A percentile compares a stretch with the other conserved stretches of the same genome.
These are phyloP conservation scores for Ceratocystis ficicola DNA, from an alignment of 2,329 filamentous ascomycete genomes.

Conservation along the genomic window DNA sequence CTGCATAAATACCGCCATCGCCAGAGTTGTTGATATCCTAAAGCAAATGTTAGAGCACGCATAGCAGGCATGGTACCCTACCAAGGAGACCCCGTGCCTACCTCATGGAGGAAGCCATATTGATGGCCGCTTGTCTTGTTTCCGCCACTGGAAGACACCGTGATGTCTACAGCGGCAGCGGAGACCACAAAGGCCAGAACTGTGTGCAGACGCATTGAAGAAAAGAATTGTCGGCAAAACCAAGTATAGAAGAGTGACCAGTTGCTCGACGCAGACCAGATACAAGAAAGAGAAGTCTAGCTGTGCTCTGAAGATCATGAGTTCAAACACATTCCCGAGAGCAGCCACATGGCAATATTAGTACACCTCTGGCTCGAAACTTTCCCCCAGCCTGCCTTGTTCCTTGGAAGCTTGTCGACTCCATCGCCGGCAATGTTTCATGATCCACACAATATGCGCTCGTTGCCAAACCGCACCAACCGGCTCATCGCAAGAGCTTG, in stretches of 20 bases:
- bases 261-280: neutral
- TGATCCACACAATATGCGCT: neutral
- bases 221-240: neutral
- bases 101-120: slow-evolving; percentile 37
- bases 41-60: neutral
- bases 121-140: slow-evolving; percentile 36
- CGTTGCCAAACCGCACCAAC: slow-evolving; percentile 2
- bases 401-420: neutral
- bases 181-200: slow-evolving; percentile 14
- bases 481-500: neutral
- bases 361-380: neutral
- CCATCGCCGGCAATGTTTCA: neutral
- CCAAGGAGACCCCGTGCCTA: slow-evolving; percentile 21
- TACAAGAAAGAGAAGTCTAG: neutral
- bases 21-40: slow-evolving; percentile 56
- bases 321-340: neutral
- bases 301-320: neutral
- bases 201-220: slow-evolving; percentile 12
- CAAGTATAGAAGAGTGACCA: neutral
- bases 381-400: neutral
- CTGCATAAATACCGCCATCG: slow-evolving; percentile 61
- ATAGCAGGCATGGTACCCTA: neutral
- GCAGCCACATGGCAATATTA: neutral
- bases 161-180: slow-evolving; percentile 29
- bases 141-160: slow-evolving; percentile 31